Base-by-base conservation (phyloP, 768 basidiomycete species). In the Pleurotus pulmonarius region DNA sequence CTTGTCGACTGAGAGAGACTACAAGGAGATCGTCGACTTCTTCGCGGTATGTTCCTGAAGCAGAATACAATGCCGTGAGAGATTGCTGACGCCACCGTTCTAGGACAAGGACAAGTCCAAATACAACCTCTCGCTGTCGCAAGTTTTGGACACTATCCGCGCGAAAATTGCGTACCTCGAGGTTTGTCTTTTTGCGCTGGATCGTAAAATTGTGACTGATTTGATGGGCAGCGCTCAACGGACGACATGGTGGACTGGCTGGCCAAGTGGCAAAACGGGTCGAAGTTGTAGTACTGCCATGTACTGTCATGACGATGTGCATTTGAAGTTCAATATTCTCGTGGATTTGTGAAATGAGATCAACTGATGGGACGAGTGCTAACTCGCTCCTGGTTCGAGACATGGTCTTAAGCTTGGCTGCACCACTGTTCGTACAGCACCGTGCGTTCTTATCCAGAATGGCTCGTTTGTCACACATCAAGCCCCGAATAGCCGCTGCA, bases 61-160 rank as follows among this genome's bases (percentile, higher is more conserved):
- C 18, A 46, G 18, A 34, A 37, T 41, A 34, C 41, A 20, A 22
- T 46, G 26, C 18, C 18, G 39, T 45, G 29, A 34, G 29, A 34
- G 29, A 34, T 49, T 56, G 60, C 55, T 46, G 58, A 58, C 54
- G 53, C 25, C 51, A 22, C 45, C 29, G 57, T 34, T 34, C 25
- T 58, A 87, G 83, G 76, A 75, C 65, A 87, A 83, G 70, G 84
- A 90, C 68, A 83, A 77, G 5, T 83, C 85, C 52, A 88, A 86
- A 69, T 91, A 83, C 71, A 73, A 77, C 62, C 73, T 87, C 66
- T 72, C 77, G 2, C 73, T 92, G 45, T 75, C 80, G 1, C 90
- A 94, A 66, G 77, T 81, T 5, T 62, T 91, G 62, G 92, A 94
- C 62, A 76, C 75, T 1, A 83, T 94, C 61, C 75, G 77, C 5